These are phyloP conservation scores for Taphrina betulina DNA, from an alignment of 1,139 yeast species.

Conservation along the genomic window DNA sequence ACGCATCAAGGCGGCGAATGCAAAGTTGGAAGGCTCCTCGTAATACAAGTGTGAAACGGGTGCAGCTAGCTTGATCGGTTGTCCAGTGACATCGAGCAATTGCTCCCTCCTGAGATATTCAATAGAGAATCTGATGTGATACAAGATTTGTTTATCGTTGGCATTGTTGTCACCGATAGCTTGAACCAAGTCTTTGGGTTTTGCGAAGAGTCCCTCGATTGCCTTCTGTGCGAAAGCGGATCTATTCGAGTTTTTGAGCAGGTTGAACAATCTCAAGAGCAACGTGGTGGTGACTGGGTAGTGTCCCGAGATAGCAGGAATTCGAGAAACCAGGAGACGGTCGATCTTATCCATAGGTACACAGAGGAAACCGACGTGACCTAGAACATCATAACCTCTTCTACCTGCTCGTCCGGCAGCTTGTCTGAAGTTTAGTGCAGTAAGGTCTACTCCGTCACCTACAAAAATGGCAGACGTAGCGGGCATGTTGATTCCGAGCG, in stretches of 20 bases:
- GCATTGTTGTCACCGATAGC: slow-evolving; percentile 25
- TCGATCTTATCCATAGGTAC: slow-evolving; percentile 34
- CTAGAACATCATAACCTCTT: slow-evolving; percentile 34
- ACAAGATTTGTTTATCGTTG: slow-evolving; percentile 22
- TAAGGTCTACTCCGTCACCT: slow-evolving; percentile 32
- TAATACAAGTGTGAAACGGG: slow-evolving; percentile 30
- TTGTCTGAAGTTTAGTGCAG: slow-evolving; percentile 33
- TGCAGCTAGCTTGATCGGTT: slow-evolving; percentile 32
- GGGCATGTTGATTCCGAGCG: slow-evolving; percentile 35
- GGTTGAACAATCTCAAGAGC: slow-evolving; percentile 25
- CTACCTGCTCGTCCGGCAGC: slow-evolving; percentile 36
- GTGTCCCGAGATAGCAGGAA: slow-evolving; percentile 34
- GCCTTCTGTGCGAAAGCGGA: slow-evolving; percentile 31
- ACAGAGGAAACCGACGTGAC: slow-evolving; percentile 35
- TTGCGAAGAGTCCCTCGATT: slow-evolving; percentile 30
- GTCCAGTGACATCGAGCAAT: slow-evolving; percentile 29
- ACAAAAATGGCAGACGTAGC: slow-evolving; percentile 33
- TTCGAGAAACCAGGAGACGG: slow-evolving; percentile 32
- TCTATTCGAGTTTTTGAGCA: slow-evolving; percentile 27
- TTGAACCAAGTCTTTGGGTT: slow-evolving; percentile 26
- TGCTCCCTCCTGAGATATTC: slow-evolving; percentile 33
- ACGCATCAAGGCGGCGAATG: slow-evolving; percentile 31
- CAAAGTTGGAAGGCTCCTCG: slow-evolving; percentile 33
- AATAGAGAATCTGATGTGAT: slow-evolving; percentile 33
- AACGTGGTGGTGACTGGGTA: slow-evolving; percentile 33